Percentiles rank a stretch among this genome's conserved stretches.
Evolutionary conservation across 2,329 filamentous ascomycete species (phyloP).

Genomic region (Fusarium armeniacum): DNA sequence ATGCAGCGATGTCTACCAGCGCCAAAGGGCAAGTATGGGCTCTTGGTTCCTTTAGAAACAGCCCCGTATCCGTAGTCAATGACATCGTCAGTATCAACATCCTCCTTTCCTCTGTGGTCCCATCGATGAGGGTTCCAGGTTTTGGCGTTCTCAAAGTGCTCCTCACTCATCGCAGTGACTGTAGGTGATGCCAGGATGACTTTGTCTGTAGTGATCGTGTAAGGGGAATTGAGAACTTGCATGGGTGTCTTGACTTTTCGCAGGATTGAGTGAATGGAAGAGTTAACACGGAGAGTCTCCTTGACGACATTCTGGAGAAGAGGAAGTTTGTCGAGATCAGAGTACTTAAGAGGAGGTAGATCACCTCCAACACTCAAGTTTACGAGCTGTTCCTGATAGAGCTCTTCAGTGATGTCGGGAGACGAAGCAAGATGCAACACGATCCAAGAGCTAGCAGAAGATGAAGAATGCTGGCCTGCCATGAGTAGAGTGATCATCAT

Average conservation of each 20-base stretch:
- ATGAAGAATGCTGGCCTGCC: constrained; percentile 86
- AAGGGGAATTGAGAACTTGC: constrained; percentile 68
- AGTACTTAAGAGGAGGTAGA: constrained; percentile 70
- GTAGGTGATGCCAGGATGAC: constrained; percentile 60
- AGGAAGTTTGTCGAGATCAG: constrained; percentile 70
- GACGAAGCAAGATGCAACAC: constrained; percentile 78
- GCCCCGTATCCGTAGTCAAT: constrained; percentile 52
- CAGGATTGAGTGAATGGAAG: constrained; percentile 80
- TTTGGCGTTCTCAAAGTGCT: constrained; percentile 66
- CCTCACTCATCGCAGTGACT: constrained; percentile 62
- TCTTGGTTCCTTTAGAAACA: constrained; percentile 54
- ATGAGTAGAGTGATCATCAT: constrained; percentile 91
- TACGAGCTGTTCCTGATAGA: constrained; percentile 75
- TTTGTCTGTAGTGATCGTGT: constrained; percentile 67
- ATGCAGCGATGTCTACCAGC: constrained; percentile 81
- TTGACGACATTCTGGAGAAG: constrained; percentile 75
- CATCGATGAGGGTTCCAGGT: constrained; percentile 53
- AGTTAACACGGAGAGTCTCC: constrained; percentile 79
- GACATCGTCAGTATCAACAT: constrained; percentile 35
- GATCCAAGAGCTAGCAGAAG: constrained; percentile 83
- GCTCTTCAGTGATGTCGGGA: constrained; percentile 77
- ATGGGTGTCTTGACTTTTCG: constrained; percentile 79
- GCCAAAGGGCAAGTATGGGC: constrained; percentile 75
- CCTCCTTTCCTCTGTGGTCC: constrained; percentile 37
- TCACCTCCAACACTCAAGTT: constrained; percentile 63